Percentiles rank a stretch among this genome's conserved stretches.
phyloP scores from a whole-genome alignment of 139 green algal genomes.

The Trebouxia sp. region DNA sequence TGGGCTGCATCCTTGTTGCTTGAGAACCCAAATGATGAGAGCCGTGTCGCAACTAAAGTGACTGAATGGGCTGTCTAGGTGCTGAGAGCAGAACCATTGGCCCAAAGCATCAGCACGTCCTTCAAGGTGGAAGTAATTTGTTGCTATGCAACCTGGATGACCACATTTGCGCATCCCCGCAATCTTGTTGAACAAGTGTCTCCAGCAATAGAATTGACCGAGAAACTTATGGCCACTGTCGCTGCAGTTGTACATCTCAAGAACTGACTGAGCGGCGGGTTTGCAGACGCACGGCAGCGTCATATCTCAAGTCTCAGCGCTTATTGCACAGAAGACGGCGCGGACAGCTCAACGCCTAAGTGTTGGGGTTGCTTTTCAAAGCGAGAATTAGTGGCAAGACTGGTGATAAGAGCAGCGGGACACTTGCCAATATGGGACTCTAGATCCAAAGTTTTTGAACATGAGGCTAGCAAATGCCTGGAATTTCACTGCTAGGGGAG shows the following conservation, averaged over 20 bases:
- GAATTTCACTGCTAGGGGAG: too few relatives aligned
- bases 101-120: not conserved
- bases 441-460: too few relatives aligned
- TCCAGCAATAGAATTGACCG: not conserved
- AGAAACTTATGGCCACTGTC: not conserved
- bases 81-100: not conserved
- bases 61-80: not conserved
- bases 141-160: not conserved
- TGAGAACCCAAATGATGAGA: not conserved
- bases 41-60: not conserved
- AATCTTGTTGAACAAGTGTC: slow-evolving; percentile 13
- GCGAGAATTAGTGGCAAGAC: too few relatives aligned
- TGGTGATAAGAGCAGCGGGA: too few relatives aligned
- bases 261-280: not conserved
- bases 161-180: not conserved
- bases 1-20: not conserved
- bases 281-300: not conserved
- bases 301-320: too few relatives aligned
- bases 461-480: too few relatives aligned
- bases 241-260: slow-evolving; percentile 9
- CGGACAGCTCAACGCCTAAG: too few relatives aligned
- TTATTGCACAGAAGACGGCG: too few relatives aligned
- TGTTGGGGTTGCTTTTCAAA: too few relatives aligned
- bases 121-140: not conserved
- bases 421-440: too few relatives aligned